A percentile compares a stretch with the other conserved stretches of the same genome.
phyloP scores from a whole-genome alignment of 768 basidiomycete species.

The Coprinellus micaceus region DNA sequence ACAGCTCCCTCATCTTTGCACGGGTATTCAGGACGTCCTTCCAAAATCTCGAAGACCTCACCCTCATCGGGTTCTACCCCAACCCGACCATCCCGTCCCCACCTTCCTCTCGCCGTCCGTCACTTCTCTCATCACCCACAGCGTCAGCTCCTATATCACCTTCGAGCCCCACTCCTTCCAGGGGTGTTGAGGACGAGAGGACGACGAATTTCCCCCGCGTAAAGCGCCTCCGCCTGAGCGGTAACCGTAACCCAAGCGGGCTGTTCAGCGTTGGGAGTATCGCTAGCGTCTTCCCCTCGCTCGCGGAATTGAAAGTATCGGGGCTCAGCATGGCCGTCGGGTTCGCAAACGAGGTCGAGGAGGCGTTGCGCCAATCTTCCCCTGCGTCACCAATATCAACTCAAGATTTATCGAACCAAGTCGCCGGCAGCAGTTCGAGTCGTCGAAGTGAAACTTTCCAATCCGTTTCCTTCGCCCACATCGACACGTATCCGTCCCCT shows the following conservation, averaged over 20 bases:
- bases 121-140: too few relatives aligned
- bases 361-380: slow-evolving; percentile 20
- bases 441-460: not conserved
- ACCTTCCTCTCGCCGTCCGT: too few relatives aligned
- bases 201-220: slow-evolving; percentile 31
- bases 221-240: slow-evolving; percentile 40
- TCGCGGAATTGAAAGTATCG: slow-evolving; percentile 38
- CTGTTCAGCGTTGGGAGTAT: slow-evolving; percentile 38
- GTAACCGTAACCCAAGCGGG: slow-evolving; percentile 49
- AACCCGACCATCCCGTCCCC: slow-evolving; percentile 32
- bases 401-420: not conserved
- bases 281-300: slow-evolving; percentile 34
- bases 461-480: too few relatives aligned
- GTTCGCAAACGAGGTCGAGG: slow-evolving; percentile 39
- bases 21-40: slow-evolving; percentile 40
- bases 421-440: too few relatives aligned
- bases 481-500: not conserved
- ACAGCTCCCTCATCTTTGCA: slow-evolving; percentile 37
- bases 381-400: not conserved
- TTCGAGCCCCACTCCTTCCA: too few relatives aligned
- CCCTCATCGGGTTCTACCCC: slow-evolving; percentile 48
- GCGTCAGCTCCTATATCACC: too few relatives aligned
- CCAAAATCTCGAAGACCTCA: slow-evolving; percentile 38
- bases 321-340: slow-evolving; percentile 40
- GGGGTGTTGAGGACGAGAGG: slow-evolving; percentile 17